These are phyloP conservation scores for Ogataea pignaliae DNA, from an alignment of 805 yeast genomes.

Conservation along the genomic window DNA sequence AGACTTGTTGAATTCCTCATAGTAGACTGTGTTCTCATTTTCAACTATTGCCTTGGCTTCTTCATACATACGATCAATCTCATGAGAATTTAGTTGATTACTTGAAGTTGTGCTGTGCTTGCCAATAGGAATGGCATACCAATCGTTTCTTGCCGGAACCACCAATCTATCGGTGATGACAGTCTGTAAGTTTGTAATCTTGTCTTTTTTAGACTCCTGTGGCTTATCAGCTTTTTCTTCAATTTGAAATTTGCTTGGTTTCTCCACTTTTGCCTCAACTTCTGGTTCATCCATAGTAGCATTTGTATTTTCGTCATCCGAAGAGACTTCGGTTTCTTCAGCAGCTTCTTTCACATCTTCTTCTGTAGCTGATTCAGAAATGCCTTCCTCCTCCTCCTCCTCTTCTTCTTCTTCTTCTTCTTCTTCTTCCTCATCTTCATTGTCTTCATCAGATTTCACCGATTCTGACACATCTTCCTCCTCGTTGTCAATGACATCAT, in stretches of 20 bases:
- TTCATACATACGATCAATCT: slow-evolving; percentile 55
- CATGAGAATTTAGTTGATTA: slow-evolving; percentile 42
- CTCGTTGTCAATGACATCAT: slow-evolving; percentile 33
- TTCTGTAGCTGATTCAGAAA: slow-evolving; percentile 26
- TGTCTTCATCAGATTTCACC: slow-evolving; percentile 34
- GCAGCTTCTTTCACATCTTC: slow-evolving; percentile 32
- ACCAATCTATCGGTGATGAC: slow-evolving; percentile 53
- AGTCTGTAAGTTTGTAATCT: slow-evolving; percentile 35
- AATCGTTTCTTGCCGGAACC: slow-evolving; percentile 62
- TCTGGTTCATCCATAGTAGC: slow-evolving; percentile 15
- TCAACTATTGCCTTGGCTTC: slow-evolving; percentile 66
- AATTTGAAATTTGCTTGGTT: not conserved
- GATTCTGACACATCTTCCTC: slow-evolving; percentile 32
- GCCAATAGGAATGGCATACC: slow-evolving; percentile 64
- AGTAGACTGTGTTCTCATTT: slow-evolving; percentile 65
- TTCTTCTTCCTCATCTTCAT: slow-evolving; percentile 27
- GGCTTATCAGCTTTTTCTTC: not conserved
- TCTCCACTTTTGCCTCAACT: slow-evolving; percentile 12
- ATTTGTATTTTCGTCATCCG: slow-evolving; percentile 22
- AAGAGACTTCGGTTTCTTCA: slow-evolving; percentile 25
- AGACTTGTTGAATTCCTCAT: slow-evolving; percentile 67
- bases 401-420: slow-evolving; percentile 25
- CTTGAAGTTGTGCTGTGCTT: slow-evolving; percentile 23
- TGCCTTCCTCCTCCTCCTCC: slow-evolving; percentile 27
- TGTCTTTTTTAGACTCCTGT: slow-evolving; percentile 20